Evolutionary conservation across 306 rosid genomes (phyloP).

Genomic region (Rosa lucieae): DNA sequence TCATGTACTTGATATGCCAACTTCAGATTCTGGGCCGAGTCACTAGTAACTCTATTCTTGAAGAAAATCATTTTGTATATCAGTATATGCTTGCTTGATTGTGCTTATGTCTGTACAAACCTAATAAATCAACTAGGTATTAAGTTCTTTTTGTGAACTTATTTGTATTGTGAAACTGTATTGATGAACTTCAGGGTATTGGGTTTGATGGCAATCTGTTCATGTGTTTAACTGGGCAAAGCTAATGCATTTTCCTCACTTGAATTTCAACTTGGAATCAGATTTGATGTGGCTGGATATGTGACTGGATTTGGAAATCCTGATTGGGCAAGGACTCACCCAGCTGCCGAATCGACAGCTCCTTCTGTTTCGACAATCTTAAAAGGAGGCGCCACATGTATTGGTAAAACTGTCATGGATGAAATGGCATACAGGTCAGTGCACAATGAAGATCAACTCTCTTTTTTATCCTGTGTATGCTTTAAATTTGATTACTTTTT

Average conservation of each 20-base stretch:
- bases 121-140: neutral
- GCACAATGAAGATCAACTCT: neutral
- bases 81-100: neutral
- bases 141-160: neutral
- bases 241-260: neutral
- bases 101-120: neutral
- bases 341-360: constrained; percentile 69
- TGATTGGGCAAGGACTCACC: constrained; percentile 91
- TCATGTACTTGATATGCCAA: neutral
- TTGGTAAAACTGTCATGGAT: constrained; percentile 90
- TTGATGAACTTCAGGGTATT: neutral
- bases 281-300: constrained; percentile 80
- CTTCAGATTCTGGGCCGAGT: neutral
- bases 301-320: constrained; percentile 89
- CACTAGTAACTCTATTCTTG: neutral
- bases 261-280: constrained; percentile 25
- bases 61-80: neutral
- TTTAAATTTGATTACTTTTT: neutral
- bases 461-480: neutral
- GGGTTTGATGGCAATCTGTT: neutral
- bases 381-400: constrained; percentile 75
- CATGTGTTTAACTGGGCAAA: neutral
- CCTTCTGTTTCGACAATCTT: constrained; percentile 59
- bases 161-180: constrained; percentile 1
- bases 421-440: constrained; percentile 92